phyloP scores from a whole-genome alignment of 208 protist genomes.

The Leishmania arabica region DNA sequence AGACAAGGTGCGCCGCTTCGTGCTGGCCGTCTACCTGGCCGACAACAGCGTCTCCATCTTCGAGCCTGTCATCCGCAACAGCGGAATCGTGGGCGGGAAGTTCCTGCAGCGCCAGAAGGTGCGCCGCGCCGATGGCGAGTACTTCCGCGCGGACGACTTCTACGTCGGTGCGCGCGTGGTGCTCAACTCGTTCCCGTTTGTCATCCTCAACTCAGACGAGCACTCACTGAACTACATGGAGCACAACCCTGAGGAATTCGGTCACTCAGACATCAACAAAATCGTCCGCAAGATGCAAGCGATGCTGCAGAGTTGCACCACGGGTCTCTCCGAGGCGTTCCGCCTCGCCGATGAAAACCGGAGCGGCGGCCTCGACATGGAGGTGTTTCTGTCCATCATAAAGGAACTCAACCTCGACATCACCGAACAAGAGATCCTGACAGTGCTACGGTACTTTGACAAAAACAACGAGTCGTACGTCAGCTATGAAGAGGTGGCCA shows the following conservation, averaged over 20 bases:
- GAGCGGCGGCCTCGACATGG: slow-evolving; percentile 69
- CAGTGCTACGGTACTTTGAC: slow-evolving; percentile 93
- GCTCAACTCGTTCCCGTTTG: slow-evolving; percentile 84
- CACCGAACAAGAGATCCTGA: slow-evolving; percentile 91
- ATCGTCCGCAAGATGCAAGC: slow-evolving; percentile 89
- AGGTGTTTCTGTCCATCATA: slow-evolving; percentile 80
- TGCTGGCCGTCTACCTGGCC: slow-evolving; percentile 88
- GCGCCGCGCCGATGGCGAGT: slow-evolving; percentile 55
- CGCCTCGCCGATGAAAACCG: slow-evolving; percentile 65
- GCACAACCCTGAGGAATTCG: slow-evolving; percentile 78
- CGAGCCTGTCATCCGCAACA: slow-evolving; percentile 92
- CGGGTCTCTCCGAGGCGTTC: slow-evolving; percentile 84
- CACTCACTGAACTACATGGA: slow-evolving; percentile 94
- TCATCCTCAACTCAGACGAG: slow-evolving; percentile 87
- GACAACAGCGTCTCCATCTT: slow-evolving; percentile 95
- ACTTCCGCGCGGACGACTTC: slow-evolving; percentile 82
- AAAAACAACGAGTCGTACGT: slow-evolving; percentile 90
- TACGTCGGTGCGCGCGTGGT: slow-evolving; percentile 83
- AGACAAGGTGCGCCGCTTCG: slow-evolving; percentile 91
- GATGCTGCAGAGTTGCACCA: slow-evolving; percentile 80
- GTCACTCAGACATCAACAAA: slow-evolving; percentile 86
- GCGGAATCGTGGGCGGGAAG: slow-evolving; percentile 94
- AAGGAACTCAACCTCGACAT: slow-evolving; percentile 66
- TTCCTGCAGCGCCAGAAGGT: slow-evolving; percentile 91
- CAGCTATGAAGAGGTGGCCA: slow-evolving; percentile 88